These are phyloP conservation scores for Trichoderma orchidacearum DNA, from an alignment of 495 filamentous ascomycete genomes.

Conservation along the genomic window DNA sequence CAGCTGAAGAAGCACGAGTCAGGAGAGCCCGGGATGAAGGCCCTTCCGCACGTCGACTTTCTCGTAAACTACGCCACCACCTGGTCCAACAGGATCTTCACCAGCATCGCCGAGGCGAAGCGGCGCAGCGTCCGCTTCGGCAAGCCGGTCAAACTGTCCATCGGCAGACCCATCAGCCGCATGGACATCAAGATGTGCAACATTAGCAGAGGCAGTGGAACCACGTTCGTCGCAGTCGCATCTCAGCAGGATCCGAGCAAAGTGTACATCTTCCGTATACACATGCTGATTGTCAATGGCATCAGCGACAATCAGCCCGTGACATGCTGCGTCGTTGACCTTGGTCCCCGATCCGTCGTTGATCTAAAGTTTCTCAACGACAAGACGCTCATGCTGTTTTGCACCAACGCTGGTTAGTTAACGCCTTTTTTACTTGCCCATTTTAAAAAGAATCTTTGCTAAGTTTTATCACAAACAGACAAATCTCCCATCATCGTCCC, in stretches of 20 bases:
- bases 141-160: slow-evolving; percentile 18
- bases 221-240: not conserved
- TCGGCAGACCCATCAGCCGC: slow-evolving; percentile 21
- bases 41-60: slow-evolving; percentile 27
- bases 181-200: slow-evolving; percentile 18
- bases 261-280: slow-evolving; percentile 35
- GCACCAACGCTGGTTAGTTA: slow-evolving; percentile 19
- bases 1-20: slow-evolving; percentile 29
- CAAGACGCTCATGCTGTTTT: slow-evolving; percentile 28
- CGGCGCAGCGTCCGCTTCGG: slow-evolving; percentile 41
- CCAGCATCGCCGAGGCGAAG: slow-evolving; percentile 40
- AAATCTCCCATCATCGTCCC: slow-evolving; percentile 9
- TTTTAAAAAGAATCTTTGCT: not conserved
- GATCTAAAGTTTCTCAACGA: slow-evolving; percentile 38
- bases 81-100: slow-evolving; percentile 27
- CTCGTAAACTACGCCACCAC: slow-evolving; percentile 26
- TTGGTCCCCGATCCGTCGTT: slow-evolving; percentile 26
- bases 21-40: slow-evolving; percentile 21
- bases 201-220: not conserved
- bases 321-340: slow-evolving; percentile 16
- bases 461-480: slow-evolving; percentile 1
- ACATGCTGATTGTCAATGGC: slow-evolving; percentile 24
- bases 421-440: not conserved
- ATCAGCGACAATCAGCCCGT: slow-evolving; percentile 19
- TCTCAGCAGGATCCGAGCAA: not conserved